A percentile compares a stretch with the other conserved stretches of the same genome.
Evolutionary conservation across 371 early-diverging fungal species (phyloP).

Genomic region (Blakeslea trispora): DNA sequence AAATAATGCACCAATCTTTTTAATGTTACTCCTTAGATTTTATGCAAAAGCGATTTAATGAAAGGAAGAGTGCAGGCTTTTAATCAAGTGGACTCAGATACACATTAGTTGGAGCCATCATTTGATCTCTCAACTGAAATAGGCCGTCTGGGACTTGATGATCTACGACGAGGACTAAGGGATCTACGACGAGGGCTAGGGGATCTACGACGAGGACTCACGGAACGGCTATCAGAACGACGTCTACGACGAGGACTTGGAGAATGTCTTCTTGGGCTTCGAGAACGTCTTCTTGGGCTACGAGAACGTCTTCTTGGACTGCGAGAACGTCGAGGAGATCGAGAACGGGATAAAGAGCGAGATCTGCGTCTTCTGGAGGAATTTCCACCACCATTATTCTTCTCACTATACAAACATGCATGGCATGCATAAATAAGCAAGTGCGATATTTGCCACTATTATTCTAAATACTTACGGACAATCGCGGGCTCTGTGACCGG

Average conservation of each 20-base stretch:
- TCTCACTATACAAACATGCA: conserved; percentile 3
- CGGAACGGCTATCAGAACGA: conserved; percentile 17
- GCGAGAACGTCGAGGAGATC: conserved; percentile 23
- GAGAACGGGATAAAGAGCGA: conserved; percentile 28
- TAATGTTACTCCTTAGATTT: neutral
- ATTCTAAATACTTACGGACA: conserved; percentile 35
- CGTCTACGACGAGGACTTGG: conserved; percentile 26
- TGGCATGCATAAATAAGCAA: neutral
- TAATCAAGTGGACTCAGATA: neutral
- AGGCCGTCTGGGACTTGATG: conserved; percentile 13
- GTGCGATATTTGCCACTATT: too few relatives aligned
- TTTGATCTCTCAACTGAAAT: neutral
- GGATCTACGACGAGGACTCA: conserved; percentile 12
- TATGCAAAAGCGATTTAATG: conserved; percentile 6
- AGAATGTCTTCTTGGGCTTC: conserved; percentile 26
- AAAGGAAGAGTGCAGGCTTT: too few relatives aligned
- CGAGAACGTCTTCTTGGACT: conserved; percentile 19
- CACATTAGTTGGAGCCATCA: conserved; percentile 10
- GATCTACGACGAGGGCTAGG: conserved; percentile 9
- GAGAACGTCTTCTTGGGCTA: conserved; percentile 28
- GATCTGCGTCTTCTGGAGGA: conserved; percentile 23
- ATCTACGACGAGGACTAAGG: conserved; percentile 12
- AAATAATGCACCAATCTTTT: neutral
- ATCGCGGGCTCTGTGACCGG: conserved; percentile 43
- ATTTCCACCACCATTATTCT: conserved; percentile 6